Evolutionary conservation across 2,329 filamentous ascomycete genomes (phyloP).

Genomic region (Pezicula carpinea): DNA sequence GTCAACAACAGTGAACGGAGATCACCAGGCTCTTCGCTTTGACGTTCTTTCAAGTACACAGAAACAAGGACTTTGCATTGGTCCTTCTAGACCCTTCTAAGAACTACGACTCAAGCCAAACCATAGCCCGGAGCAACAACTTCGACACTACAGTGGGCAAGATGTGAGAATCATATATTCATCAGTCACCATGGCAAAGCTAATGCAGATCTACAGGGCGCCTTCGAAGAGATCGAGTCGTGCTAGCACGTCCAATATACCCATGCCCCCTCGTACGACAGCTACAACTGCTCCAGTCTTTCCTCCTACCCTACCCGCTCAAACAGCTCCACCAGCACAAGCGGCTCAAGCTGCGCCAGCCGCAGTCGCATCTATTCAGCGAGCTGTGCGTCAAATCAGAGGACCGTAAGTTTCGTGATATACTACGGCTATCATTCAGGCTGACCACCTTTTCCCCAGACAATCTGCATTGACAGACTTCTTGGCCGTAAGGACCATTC

Average conservation of each 20-base stretch:
- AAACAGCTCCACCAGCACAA: constrained; percentile 4
- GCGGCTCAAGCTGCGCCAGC: background rate
- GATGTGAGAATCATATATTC: no score
- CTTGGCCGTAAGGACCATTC: constrained; percentile 47
- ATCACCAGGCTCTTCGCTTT: background rate
- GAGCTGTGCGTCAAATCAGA: constrained; percentile 21
- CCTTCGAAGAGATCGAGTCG: background rate
- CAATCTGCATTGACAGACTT: constrained; percentile 67
- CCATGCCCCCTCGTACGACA: background rate
- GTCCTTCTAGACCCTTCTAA: background rate
- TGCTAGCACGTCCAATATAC: background rate
- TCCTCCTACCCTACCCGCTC: constrained; percentile 2
- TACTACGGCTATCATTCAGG: background rate
- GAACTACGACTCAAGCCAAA: no score
- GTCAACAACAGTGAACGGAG: background rate
- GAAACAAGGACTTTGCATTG: background rate
- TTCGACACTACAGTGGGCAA: background rate
- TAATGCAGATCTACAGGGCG: background rate
- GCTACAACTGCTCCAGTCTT: background rate
- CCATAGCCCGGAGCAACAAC: no score
- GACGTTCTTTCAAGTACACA: background rate
- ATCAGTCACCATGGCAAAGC: no score
- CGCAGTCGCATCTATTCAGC: background rate
- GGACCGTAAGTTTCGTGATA: constrained; percentile 22
- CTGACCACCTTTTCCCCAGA: constrained; percentile 24